Evolutionary conservation across 306 rosid genomes (phyloP), one percentile per base, ranked within the genome.

Genomic region (Inga laurina): DNA sequence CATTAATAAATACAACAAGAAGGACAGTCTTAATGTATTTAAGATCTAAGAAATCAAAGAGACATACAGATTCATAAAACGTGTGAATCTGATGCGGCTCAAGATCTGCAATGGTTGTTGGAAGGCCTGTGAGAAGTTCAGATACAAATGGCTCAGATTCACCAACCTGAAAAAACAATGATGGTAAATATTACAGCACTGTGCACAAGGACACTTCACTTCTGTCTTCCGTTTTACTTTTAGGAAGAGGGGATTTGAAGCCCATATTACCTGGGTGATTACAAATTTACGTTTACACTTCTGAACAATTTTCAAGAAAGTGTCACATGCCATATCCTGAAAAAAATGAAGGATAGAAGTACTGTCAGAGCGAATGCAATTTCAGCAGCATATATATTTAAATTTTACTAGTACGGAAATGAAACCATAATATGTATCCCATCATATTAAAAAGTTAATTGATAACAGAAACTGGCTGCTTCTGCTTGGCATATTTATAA

Each of bases 281-380:
- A 96, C 98, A 83, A 96, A 96, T 84, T 96, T 96, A 3, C 99
- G 97, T 91, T 92, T 96, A 88, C 99, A 96, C 89, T 93, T 96
- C 87, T 92, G 97, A 77, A 96, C 98, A 59, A 96, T 96, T 88
- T 96, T 96, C 83, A 96, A 68, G 86, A 96, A 96, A 35, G 99
- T 96, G 86, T 96, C 99, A 37, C 99, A 96, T 4, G 99, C 99
- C 99, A 96, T 96, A 89, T 96, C 99, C 99, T 96, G 91, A 83
- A 90, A 82, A 24, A 18, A 75, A 27, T 27, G 30, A 62, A 74
- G 45, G 21, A 70, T 16, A 44, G 44, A 39, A 7, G 43, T 12
- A 67, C 75, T 43, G 81, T 48, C 19, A 61, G 32, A 18, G 16
- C 22, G 10, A 34, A 32, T 37, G 67, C 21, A 82, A 48, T 79